A percentile compares a stretch with the other conserved stretches of the same genome.
Evolutionary conservation across 2,329 filamentous ascomycete species (phyloP).

Genomic region (Delphinella strobiligena): DNA sequence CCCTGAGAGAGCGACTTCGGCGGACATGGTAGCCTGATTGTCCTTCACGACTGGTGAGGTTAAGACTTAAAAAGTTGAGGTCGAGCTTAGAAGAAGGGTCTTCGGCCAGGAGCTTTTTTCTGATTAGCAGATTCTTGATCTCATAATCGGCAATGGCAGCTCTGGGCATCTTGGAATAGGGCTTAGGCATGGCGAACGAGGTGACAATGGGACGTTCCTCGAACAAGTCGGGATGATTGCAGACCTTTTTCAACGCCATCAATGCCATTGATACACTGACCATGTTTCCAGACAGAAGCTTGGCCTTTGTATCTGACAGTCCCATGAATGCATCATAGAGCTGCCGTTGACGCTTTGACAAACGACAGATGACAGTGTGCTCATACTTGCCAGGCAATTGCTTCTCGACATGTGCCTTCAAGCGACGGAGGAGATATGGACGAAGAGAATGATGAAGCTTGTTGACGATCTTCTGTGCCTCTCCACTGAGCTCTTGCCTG

Average conservation of each 20-base stretch:
- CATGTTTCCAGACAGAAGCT: constrained; percentile 84
- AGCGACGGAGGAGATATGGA: constrained; percentile 76
- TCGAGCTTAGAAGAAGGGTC: constrained; percentile 54
- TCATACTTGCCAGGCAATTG: constrained; percentile 98
- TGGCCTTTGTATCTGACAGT: constrained; percentile 76
- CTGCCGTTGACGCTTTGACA: constrained; percentile 90
- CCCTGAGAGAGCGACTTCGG: constrained; percentile 38
- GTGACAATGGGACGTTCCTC: constrained; percentile 94
- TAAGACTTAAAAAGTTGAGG: constrained; percentile 54
- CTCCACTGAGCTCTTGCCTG: constrained; percentile 84
- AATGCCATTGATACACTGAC: constrained; percentile 96
- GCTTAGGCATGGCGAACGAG: constrained; percentile 75
- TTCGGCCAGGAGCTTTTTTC: constrained; percentile 50
- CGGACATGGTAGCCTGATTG: constrained; percentile 33
- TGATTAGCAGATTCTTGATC: constrained; percentile 57
- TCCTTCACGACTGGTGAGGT: constrained; percentile 25
- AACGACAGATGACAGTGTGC: constrained; percentile 86
- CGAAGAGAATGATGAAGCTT: constrained; percentile 90
- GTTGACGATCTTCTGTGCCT: constrained; percentile 79
- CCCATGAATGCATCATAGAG: constrained; percentile 95
- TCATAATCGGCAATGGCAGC: constrained; percentile 67
- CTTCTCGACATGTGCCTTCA: constrained; percentile 97
- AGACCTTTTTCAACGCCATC: constrained; percentile 95
- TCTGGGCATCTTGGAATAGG: constrained; percentile 12
- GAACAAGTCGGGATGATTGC: constrained; percentile 95